These are phyloP conservation scores for Lipomyces lipofer DNA, from an alignment of 805 yeast species.

Conservation along the genomic window DNA sequence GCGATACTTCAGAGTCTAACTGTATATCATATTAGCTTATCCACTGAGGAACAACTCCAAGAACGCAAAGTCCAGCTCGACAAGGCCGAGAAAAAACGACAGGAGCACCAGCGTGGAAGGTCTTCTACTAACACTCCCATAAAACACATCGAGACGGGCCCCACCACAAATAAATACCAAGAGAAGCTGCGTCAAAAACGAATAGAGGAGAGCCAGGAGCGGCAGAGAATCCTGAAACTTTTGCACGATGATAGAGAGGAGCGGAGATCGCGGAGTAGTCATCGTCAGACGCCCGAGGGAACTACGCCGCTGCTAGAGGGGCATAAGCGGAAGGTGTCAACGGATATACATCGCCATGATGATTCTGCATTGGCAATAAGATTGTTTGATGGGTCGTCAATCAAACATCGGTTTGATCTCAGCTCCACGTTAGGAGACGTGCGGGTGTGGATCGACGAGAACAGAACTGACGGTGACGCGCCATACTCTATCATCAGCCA, in stretches of 20 bases:
- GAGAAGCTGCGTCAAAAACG: constrained; percentile 44
- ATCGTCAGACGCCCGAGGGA: constrained; percentile 11
- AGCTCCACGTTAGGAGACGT: constrained; percentile 55
- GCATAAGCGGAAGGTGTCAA: neutral
- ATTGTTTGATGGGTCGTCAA: constrained; percentile 63
- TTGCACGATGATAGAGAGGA: constrained; percentile 57
- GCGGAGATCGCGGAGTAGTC: constrained; percentile 38
- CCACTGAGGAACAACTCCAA: neutral
- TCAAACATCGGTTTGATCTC: constrained; percentile 53
- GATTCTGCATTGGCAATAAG: constrained; percentile 57
- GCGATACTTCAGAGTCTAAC: no score
- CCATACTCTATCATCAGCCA: constrained; percentile 55
- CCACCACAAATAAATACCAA: constrained; percentile 38
- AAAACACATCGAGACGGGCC: constrained; percentile 6
- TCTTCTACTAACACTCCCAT: neutral
- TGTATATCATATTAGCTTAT: neutral
- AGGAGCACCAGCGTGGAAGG: constrained; percentile 1
- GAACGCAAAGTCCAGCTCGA: constrained; percentile 12
- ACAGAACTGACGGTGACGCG: constrained; percentile 50
- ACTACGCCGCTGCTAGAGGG: constrained; percentile 8
- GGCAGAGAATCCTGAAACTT: constrained; percentile 54
- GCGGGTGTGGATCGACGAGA: constrained; percentile 58
- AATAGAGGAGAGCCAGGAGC: constrained; percentile 49
- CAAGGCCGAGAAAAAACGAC: constrained; percentile 12
- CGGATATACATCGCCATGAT: constrained; percentile 24